Evolutionary conservation across 352 stramenopile species (phyloP), one percentile per base, ranked within the genome.

Genomic region (Peronospora tabacina): DNA sequence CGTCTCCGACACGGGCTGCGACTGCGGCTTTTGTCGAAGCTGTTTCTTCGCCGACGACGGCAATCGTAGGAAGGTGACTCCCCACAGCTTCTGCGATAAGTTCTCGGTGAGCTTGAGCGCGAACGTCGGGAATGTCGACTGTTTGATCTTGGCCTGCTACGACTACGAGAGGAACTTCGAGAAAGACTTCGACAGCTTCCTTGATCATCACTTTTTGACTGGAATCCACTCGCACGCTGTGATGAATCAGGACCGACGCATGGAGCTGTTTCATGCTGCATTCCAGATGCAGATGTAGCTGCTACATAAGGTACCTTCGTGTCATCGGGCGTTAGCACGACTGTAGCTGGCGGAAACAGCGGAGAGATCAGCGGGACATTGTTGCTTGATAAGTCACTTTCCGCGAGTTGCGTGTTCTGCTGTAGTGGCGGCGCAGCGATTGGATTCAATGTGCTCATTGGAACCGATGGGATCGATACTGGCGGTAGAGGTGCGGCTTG

Each of bases 1-100:
- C 39, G 38, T 28, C 45, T 42, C 1, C 54, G 52, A 40, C 56
- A 61, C 1, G 58, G 42, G 32, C 62, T 75, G 15, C 61, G 50
- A 30, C 68, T 74, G 1, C 68, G 59, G 42, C 61, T 70, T 38
- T 44, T 24, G 16, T 52, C 52, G 6, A 49, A 60, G 22, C 54
- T 62, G 24, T 46, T 52, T 44, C 50, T 52, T 30, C 54, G 44
- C 36, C 57, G 56, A 20, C 44, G 45, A 15, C 49, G 49, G 2
- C 29, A 33, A 39, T 52, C 15, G 16, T 35, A 26, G 29, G 52
- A 63, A 24, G 22, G 41, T 47, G 36, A 46, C 11, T 34, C 45
- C 29, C 52, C 32, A 20, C 46, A 36, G 33, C 50, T 47, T 52
- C 49, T 17, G 2, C 38, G 43, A 50, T 50, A 49, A 33, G 34